These are phyloP conservation scores for Gossypium davidsonii DNA, from an alignment of 441 rosid genomes.

Conservation along the genomic window DNA sequence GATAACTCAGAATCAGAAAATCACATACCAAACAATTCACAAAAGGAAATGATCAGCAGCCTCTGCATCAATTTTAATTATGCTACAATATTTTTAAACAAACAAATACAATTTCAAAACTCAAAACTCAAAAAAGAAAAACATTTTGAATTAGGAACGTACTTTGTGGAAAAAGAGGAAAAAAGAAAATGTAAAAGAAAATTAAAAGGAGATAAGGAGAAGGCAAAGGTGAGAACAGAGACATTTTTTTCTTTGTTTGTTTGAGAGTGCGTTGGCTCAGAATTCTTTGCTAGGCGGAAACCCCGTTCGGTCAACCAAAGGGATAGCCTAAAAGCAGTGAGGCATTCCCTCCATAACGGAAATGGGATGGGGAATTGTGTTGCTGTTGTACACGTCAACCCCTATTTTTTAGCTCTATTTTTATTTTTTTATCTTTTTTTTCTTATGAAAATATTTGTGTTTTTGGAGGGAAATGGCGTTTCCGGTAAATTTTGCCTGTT, in stretches of 20 bases:
- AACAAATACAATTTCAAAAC: not conserved
- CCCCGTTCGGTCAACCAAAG: conserved; percentile 33
- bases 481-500: not conserved
- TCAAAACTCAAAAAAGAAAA: not conserved
- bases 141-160: conserved; percentile 7
- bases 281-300: conserved; percentile 29
- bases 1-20: conserved; percentile 18
- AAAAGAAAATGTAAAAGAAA: not conserved
- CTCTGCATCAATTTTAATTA: conserved; percentile 7
- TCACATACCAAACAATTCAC: conserved; percentile 11
- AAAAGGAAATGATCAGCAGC: not conserved
- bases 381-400: conserved; percentile 44
- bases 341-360: not conserved
- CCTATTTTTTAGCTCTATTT: not conserved
- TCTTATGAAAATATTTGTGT: not conserved
- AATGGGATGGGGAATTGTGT: not conserved
- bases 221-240: conserved; percentile 8
- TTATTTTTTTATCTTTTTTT: not conserved
- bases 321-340: conserved; percentile 6
- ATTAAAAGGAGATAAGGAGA: not conserved
- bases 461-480: conserved; percentile 24
- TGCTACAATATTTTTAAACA: not conserved
- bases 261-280: conserved; percentile 6
- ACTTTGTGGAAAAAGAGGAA: not conserved
- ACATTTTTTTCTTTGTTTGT: conserved; percentile 3